Conservation (phyloP, 352 stramenopile species). For the Pythium aristosporum region DNA sequence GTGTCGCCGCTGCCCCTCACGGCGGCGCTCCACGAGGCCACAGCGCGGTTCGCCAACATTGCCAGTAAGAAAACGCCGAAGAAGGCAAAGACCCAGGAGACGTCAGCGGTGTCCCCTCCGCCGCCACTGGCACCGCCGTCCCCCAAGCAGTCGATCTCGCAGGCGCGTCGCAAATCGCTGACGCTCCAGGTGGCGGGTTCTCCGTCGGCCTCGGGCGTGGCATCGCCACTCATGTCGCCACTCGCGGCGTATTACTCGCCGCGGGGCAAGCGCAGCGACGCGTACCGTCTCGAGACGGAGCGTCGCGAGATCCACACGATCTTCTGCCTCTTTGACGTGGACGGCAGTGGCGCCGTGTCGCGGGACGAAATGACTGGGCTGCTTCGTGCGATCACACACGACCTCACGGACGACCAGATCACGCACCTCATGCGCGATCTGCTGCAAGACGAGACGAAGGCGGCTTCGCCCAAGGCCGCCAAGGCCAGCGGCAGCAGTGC, state of each 20-base stretch:
- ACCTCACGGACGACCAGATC: constrained; percentile 58
- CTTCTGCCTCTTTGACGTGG: constrained; percentile 66
- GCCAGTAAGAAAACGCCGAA: too few species aligned
- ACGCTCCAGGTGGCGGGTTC: too few species aligned
- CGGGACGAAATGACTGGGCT: constrained; percentile 63
- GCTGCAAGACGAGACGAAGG: constrained; percentile 25
- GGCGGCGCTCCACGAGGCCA: too few species aligned
- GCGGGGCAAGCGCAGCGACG: neutral
- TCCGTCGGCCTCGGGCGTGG: too few species aligned
- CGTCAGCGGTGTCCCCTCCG: too few species aligned
- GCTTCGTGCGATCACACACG: constrained; percentile 59
- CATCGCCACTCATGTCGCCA: neutral
- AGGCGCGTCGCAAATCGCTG: too few species aligned
- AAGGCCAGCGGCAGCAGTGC: too few species aligned
- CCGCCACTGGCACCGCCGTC: too few species aligned
- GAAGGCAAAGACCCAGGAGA: too few species aligned
- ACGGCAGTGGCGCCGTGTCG: constrained; percentile 58
- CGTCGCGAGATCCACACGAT: constrained; percentile 73
- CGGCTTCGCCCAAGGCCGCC: too few species aligned
- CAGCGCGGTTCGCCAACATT: neutral
- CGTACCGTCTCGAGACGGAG: constrained; percentile 35
- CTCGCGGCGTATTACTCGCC: neutral
- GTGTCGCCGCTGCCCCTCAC: too few species aligned
- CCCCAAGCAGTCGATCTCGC: too few species aligned
- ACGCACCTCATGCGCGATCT: constrained; percentile 59